These are phyloP conservation scores for Xylaria nigripes DNA, from an alignment of 495 filamentous ascomycete genomes.

Conservation along the genomic window DNA sequence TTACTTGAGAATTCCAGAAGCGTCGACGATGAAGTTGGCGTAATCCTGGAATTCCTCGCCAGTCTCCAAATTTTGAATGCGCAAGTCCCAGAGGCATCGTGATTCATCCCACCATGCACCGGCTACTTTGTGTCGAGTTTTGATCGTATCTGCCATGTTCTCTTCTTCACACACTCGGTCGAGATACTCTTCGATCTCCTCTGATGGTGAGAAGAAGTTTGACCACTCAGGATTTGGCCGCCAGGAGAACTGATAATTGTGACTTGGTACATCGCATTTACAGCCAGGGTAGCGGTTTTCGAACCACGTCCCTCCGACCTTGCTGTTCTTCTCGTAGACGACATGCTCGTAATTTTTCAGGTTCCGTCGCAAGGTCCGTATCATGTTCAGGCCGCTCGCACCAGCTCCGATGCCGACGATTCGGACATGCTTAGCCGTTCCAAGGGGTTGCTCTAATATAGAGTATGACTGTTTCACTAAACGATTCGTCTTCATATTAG, in stretches of 20 bases:
- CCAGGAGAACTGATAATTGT: slow-evolving; percentile 51
- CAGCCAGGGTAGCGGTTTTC: slow-evolving; percentile 53
- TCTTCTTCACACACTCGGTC: slow-evolving; percentile 46
- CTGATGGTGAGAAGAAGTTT: slow-evolving; percentile 47
- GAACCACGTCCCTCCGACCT: slow-evolving; percentile 54
- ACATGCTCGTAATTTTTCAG: slow-evolving; percentile 45
- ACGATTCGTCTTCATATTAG: slow-evolving; percentile 8
- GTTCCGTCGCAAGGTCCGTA: slow-evolving; percentile 36
- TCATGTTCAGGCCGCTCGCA: slow-evolving; percentile 41
- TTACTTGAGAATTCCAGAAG: slow-evolving; percentile 52
- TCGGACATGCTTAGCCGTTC: slow-evolving; percentile 35
- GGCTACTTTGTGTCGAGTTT: slow-evolving; percentile 32
- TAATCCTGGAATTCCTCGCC: slow-evolving; percentile 38
- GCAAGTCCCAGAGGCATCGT: slow-evolving; percentile 42
- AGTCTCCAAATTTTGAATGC: slow-evolving; percentile 39
- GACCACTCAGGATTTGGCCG: slow-evolving; percentile 51
- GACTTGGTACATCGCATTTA: slow-evolving; percentile 47
- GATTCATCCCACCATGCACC: slow-evolving; percentile 36
- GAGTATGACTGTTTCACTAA: slow-evolving; percentile 23
- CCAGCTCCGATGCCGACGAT: slow-evolving; percentile 44
- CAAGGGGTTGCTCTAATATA: slow-evolving; percentile 36
- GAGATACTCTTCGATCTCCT: slow-evolving; percentile 55
- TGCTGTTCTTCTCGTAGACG: slow-evolving; percentile 73
- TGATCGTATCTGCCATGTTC: slow-evolving; percentile 45
- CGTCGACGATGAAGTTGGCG: slow-evolving; percentile 51